Base-by-base conservation (phyloP, 1,284 basidiomycete species). In the Testicularia cyperi region DNA sequence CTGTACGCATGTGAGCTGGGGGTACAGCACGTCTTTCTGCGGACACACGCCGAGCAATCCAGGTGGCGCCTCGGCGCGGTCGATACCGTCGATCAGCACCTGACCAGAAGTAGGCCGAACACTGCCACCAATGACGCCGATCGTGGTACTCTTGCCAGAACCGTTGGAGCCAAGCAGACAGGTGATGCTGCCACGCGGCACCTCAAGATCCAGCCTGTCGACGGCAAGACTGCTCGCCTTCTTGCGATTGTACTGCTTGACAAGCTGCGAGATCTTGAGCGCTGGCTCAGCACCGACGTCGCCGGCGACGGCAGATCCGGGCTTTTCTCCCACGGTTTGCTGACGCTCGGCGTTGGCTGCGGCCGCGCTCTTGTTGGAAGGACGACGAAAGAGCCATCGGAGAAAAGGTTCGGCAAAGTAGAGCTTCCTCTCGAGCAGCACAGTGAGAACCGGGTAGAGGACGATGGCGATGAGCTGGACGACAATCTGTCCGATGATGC, bases 1-100 rank as follows among this genome's bases (percentile, higher is more conserved):
- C 75, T 89, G 84, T 43, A 83, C 79, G 68, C 86, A 88, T 1
- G 84, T 83, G 19, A 90, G 79, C 52, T 89, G 86, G 2, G 86
- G 83, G 77, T 88, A 88, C 1, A 90, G 80, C 2, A 90, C 87
- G 61, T 89, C 88, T 78, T 87, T 88, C 77, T 90, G 88, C 0
- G 86, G 86, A 0, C 88, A 88, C 43, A 89, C 84, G 6, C 88
- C 87, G 14, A 89, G 77, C 0, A 81, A 82, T 3, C 86, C 86
- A 0, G 82, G 82, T 2, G 83, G 80, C 9, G 42, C 34, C 47
- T 54, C 36, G 52, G 58, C 39, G 3, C 56, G 44, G 46, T 76
- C 71, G 12, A 55, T 45, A 6, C 67, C 84, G 65, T 88, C 89
- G 1, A 80, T 78, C 14, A 88, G 80, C 4, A 79, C 77, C 15